Conservation (phyloP, 2,329 filamentous ascomycete genomes). For the Aspergillus niger region DNA sequence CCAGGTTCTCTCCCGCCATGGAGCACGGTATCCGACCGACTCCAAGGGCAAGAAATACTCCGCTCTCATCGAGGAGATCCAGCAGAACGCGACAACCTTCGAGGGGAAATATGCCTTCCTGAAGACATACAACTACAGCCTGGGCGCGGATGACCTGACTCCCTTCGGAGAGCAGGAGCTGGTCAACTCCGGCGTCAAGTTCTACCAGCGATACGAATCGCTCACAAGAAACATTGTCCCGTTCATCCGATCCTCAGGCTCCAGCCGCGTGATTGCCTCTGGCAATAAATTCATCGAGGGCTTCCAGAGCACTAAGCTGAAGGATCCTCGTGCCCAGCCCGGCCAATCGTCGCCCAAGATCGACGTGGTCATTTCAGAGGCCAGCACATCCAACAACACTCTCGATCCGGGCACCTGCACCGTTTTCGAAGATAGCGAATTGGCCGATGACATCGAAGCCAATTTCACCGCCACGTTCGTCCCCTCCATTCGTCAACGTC, state of each 20-base stretch:
- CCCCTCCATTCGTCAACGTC: constrained; percentile 65
- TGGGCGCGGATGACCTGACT: constrained; percentile 71
- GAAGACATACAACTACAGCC: constrained; percentile 67
- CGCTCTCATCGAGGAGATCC: constrained; percentile 65
- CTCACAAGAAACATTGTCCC: constrained; percentile 63
- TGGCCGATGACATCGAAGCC: constrained; percentile 50
- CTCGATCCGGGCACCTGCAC: constrained; percentile 73
- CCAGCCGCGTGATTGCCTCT: constrained; percentile 71
- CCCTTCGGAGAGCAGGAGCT: constrained; percentile 69
- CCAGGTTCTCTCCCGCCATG: constrained; percentile 80
- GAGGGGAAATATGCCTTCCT: constrained; percentile 69
- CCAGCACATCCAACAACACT: constrained; percentile 71
- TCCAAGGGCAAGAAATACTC: constrained; percentile 67
- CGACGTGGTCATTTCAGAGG: constrained; percentile 70
- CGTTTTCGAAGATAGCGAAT: constrained; percentile 64
- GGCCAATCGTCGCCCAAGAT: constrained; percentile 58
- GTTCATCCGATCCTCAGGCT: constrained; percentile 71
- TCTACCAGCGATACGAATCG: constrained; percentile 70
- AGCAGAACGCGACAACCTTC: constrained; percentile 59
- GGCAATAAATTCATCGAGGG: constrained; percentile 75
- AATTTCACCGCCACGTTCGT: constrained; percentile 66
- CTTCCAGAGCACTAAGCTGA: constrained; percentile 61
- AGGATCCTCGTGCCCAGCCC: constrained; percentile 41
- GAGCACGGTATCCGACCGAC: constrained; percentile 75
- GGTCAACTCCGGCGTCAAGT: constrained; percentile 73